phyloP scores from a whole-genome alignment of 805 yeast species.

The Cyberlindnera euphorbiae region DNA sequence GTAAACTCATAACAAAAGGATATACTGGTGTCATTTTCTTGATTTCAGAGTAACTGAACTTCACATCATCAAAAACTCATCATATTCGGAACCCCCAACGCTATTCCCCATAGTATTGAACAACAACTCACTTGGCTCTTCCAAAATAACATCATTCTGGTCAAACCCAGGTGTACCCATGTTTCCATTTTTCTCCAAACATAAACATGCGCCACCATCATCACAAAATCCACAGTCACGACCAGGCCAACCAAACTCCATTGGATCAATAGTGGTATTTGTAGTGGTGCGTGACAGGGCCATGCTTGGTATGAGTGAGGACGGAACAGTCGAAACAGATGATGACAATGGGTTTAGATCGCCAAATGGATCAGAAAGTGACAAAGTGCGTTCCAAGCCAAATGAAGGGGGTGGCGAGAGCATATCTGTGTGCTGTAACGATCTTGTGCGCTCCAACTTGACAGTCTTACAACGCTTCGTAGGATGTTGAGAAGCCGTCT shows the following conservation, averaged over 20 bases:
- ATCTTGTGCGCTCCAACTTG: slow-evolving; percentile 17
- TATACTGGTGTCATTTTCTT: too few relatives aligned
- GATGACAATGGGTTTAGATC: neutral
- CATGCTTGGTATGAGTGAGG: too few relatives aligned
- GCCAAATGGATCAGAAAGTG: neutral
- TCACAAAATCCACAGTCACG: slow-evolving; percentile 16
- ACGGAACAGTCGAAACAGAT: neutral
- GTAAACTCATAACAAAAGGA: neutral
- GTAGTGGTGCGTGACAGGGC: slow-evolving; percentile 17
- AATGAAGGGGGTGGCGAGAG: slow-evolving; percentile 1
- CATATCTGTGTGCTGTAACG: slow-evolving; percentile 11
- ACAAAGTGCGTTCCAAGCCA: neutral
- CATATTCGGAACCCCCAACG: slow-evolving; percentile 6
- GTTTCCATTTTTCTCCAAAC: slow-evolving; percentile 9
- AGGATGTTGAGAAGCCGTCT: slow-evolving; percentile 11
- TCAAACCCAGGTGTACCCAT: neutral
- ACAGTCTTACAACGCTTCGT: slow-evolving; percentile 12
- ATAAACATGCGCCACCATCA: slow-evolving; percentile 15
- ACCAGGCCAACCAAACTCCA: slow-evolving; percentile 14
- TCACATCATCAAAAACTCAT: slow-evolving; percentile 17
- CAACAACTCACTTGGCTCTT: slow-evolving; percentile 9
- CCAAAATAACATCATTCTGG: slow-evolving; percentile 1
- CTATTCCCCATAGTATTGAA: too few relatives aligned
- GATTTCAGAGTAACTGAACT: too few relatives aligned
- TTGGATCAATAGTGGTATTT: slow-evolving; percentile 17